Evolutionary conservation across 192 early-diverging fungal species (phyloP).

Genomic region (Linnemannia zychae): DNA sequence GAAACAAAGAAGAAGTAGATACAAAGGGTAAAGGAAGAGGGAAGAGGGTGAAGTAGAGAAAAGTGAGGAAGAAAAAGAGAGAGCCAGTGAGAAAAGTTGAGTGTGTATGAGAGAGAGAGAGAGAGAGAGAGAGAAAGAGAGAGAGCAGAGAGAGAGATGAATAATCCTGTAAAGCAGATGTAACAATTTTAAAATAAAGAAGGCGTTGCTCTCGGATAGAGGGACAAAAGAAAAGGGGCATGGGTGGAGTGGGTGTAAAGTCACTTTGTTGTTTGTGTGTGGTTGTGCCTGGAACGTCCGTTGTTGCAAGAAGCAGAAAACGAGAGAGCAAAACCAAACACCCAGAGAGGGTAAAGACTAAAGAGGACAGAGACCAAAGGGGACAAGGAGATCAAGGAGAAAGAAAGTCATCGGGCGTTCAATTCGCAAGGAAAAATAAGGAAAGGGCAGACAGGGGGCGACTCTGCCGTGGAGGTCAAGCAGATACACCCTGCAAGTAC

Average conservation of each 20-base stretch:
- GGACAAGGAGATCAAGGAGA: background rate
- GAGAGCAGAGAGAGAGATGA: background rate
- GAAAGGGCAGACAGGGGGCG: background rate
- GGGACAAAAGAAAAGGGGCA: background rate
- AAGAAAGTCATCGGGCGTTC: background rate
- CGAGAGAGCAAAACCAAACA: background rate
- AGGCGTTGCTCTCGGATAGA: background rate
- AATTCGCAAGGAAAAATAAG: background rate
- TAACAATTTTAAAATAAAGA: background rate
- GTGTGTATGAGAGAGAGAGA: background rate
- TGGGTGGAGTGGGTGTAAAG: background rate
- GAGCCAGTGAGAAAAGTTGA: background rate
- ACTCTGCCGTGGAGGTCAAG: background rate
- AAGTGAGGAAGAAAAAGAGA: background rate
- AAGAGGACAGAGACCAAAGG: background rate
- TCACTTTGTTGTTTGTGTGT: background rate
- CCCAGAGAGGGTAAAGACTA: too few species aligned
- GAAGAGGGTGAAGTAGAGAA: background rate
- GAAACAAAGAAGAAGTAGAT: background rate
- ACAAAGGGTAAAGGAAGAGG: background rate
- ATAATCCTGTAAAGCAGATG: background rate
- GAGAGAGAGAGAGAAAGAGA: background rate
- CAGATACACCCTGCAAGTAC: background rate
- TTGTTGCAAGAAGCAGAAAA: background rate
- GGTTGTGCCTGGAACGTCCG: background rate